A percentile compares a stretch with the other conserved stretches of the same genome.
Evolutionary conservation across 106 monocot genomes (phyloP).

Genomic region (Dactylorhiza incarnata): DNA sequence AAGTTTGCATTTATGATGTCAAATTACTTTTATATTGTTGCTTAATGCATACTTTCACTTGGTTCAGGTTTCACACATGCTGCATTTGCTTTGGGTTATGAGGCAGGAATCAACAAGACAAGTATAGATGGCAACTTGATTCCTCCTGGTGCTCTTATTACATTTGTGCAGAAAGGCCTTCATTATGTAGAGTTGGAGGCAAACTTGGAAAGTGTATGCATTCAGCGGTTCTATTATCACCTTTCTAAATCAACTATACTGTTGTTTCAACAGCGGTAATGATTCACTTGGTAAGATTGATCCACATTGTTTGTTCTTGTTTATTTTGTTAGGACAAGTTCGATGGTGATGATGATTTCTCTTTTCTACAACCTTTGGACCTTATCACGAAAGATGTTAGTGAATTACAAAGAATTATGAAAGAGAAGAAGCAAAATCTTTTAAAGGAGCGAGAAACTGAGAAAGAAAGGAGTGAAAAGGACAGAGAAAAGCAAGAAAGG

Average conservation of each 20-base stretch:
- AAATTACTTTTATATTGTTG: background rate
- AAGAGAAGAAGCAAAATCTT: conserved; percentile 62
- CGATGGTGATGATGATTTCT: conserved; percentile 62
- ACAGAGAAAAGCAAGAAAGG: conserved; percentile 34
- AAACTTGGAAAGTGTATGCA: conserved; percentile 56
- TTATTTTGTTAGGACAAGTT: conserved; percentile 41
- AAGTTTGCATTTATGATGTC: background rate
- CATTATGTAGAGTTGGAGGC: conserved; percentile 96
- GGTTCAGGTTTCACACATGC: conserved; percentile 86
- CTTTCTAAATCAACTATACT: background rate
- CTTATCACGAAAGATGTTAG: conserved; percentile 83
- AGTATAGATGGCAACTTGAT: conserved; percentile 74
- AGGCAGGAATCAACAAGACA: conserved; percentile 78
- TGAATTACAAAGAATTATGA: conserved; percentile 69
- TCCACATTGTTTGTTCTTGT: conserved; percentile 9
- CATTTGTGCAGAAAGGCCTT: conserved; percentile 91
- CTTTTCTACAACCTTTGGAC: conserved; percentile 88
- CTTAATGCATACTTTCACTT: conserved; percentile 8
- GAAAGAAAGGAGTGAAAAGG: conserved; percentile 51
- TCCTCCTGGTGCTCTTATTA: conserved; percentile 90
- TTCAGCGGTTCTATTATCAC: background rate
- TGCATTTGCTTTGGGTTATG: conserved; percentile 94
- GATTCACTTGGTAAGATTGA: background rate
- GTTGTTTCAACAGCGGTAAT: background rate
- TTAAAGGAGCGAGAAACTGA: conserved; percentile 36